Percentiles rank a stretch among this genome's conserved stretches.
These are phyloP conservation scores for Dioszegia hungarica DNA, from an alignment of 768 basidiomycete genomes.

Conservation along the genomic window DNA sequence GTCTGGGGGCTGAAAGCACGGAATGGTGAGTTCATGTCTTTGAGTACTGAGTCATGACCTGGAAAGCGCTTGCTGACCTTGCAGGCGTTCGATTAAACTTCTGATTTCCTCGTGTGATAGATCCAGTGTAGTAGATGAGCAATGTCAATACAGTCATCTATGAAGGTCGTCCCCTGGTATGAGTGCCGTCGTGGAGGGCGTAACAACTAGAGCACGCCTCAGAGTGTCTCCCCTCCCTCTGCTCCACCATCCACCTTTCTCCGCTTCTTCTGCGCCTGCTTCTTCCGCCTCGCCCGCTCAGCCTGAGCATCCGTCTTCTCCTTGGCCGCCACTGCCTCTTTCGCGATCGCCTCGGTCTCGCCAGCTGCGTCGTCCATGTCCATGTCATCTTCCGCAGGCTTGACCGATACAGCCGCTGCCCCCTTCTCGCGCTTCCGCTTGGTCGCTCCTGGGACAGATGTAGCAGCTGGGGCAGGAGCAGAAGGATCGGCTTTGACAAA, in stretches of 20 bases:
- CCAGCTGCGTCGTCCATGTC: background rate
- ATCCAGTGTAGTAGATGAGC: too few species aligned
- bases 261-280: slow-evolving; percentile 29
- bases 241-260: slow-evolving; percentile 9
- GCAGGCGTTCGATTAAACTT: too few species aligned
- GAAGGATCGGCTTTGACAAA: slow-evolving; percentile 55
- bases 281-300: slow-evolving; percentile 31
- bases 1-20: too few species aligned
- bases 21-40: too few species aligned
- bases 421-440: background rate
- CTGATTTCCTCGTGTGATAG: too few species aligned
- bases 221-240: too few species aligned
- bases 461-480: background rate
- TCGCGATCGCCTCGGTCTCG: slow-evolving; percentile 8
- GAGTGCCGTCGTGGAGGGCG: too few species aligned
- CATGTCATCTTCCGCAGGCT: background rate
- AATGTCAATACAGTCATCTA: too few species aligned
- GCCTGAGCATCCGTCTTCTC: slow-evolving; percentile 28
- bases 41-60: too few species aligned
- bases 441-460: background rate
- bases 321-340: slow-evolving; percentile 4
- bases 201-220: too few species aligned
- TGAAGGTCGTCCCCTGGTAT: too few species aligned
- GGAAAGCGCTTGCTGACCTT: too few species aligned
- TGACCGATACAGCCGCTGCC: background rate